Evolutionary conservation across 306 rosid species (phyloP), one percentile per base, ranked within the genome.

Genomic region (Lathyrus tuberosus): DNA sequence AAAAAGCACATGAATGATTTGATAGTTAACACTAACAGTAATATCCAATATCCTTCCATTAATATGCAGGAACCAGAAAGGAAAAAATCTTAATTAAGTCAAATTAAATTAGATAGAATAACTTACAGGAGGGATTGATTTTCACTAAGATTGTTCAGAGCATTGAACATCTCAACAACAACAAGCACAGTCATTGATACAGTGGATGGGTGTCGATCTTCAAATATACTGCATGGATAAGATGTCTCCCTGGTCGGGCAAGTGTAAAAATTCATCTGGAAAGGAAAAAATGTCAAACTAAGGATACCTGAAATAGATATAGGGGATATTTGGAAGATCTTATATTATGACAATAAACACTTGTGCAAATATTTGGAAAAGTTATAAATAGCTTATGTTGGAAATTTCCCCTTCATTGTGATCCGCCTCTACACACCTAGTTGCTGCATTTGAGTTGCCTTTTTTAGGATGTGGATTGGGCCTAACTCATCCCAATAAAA

Each of bases 181-280:
- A 94, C 98, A 53, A 94, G 98, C 79, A 94, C 97, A 46, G 98
- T 94, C 98, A 94, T 94, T 54, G 98, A 77, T 76, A 94, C 94
- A 66, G 97, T 94, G 5, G 98, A 94, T 53, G 98, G 98, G 79
- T 88, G 98, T 72, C 89, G 86, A 76, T 94, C 98, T 73, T 87
- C 90, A 80, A 94, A 94, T 80, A 94, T 78, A 79, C 90, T 88
- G 84, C 98, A 94, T n/a, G 97, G 87, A 77, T 87, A 94, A 62
- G 88, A 71, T 57, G 98, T 94, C 79, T 87, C 95, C 90, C 97
- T 87, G 2, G 80, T 84, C 53, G 96, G 70, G 69, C 98, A 94
- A 56, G 89, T 82, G 66, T 94, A 96, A 73, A 88, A 94, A 81
- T 85, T 88, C 89, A 94, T 90, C 98, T 93, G 86, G 17, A 76